These are phyloP conservation scores for Hypoxylon fragiforme DNA, from an alignment of 495 filamentous ascomycete genomes.

Conservation along the genomic window DNA sequence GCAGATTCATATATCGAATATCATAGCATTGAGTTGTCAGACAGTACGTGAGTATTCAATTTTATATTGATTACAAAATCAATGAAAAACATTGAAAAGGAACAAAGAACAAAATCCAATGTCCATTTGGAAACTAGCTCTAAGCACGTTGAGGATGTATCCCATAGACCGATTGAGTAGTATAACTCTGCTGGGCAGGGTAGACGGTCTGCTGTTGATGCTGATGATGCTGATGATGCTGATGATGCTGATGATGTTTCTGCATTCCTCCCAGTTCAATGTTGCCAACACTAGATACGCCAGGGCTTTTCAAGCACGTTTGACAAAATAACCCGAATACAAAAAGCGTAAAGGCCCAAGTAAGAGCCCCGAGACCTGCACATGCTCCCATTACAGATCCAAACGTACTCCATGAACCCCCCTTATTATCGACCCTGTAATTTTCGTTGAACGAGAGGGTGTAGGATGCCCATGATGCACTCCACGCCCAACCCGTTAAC, in stretches of 20 bases:
- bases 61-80: no score
- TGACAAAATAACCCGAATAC: constrained; percentile 43
- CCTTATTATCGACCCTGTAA: not conserved
- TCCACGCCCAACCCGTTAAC: constrained; percentile 47
- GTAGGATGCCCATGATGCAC: constrained; percentile 38
- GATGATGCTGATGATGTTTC: not conserved
- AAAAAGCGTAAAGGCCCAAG: constrained; percentile 44
- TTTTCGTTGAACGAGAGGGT: constrained; percentile 26
- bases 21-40: no score
- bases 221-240: not conserved
- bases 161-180: constrained; percentile 6
- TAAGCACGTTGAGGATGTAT: not conserved
- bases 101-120: no score
- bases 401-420: constrained; percentile 15
- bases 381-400: constrained; percentile 39
- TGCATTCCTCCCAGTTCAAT: not conserved
- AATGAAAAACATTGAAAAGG: no score
- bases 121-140: not conserved
- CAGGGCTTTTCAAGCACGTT: constrained; percentile 22
- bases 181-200: constrained; percentile 1
- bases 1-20: no score
- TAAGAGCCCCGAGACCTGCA: constrained; percentile 45
- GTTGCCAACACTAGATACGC: not conserved
- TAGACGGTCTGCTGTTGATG: not conserved
- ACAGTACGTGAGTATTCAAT: no score